Percentiles rank a stretch among this genome's conserved stretches.
phyloP scores from a whole-genome alignment of 2,329 filamentous ascomycete species.

The Grosmannia penicillata region DNA sequence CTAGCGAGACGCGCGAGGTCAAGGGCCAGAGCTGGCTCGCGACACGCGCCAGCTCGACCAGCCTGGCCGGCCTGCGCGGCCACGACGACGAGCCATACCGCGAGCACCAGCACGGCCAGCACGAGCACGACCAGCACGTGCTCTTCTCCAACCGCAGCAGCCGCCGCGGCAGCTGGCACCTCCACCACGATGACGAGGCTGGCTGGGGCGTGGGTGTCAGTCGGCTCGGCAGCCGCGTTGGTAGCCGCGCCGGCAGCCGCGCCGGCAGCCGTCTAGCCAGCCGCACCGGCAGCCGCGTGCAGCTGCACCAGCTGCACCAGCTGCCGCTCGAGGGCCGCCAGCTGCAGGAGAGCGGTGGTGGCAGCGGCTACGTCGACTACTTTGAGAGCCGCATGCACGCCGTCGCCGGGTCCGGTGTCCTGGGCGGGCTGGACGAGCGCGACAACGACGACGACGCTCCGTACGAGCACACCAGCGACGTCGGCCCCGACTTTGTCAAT shows the following conservation, averaged over 20 bases:
- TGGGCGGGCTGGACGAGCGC: constrained; percentile 14
- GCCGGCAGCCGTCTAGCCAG: constrained; percentile 31
- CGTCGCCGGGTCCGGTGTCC: constrained; percentile 13
- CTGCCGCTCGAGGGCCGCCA: constrained; percentile 20
- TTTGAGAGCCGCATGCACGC: no score
- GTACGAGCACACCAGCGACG: constrained; percentile 19
- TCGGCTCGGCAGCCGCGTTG: background rate
- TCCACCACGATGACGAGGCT: constrained; percentile 21
- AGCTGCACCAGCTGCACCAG: constrained; percentile 29
- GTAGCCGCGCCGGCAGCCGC: background rate
- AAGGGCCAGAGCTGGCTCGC: constrained; percentile 57
- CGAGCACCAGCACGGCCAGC: constrained; percentile 27
- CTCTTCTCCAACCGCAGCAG: constrained; percentile 25
- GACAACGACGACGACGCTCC: constrained; percentile 15
- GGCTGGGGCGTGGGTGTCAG: constrained; percentile 9
- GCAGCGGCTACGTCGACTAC: no score
- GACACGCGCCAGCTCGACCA: constrained; percentile 50
- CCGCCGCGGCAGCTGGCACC: constrained; percentile 2
- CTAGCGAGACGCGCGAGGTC: constrained; percentile 46
- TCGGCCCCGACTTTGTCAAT: constrained; percentile 48
- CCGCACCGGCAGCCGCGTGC: constrained; percentile 26
- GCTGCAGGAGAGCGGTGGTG: background rate
- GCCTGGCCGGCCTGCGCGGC: constrained; percentile 35
- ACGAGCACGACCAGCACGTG: constrained; percentile 27
- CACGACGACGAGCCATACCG: constrained; percentile 37